Evolutionary conservation across 495 filamentous ascomycete species (phyloP), one percentile per base, ranked within the genome.

Genomic region (Neurospora sp.): DNA sequence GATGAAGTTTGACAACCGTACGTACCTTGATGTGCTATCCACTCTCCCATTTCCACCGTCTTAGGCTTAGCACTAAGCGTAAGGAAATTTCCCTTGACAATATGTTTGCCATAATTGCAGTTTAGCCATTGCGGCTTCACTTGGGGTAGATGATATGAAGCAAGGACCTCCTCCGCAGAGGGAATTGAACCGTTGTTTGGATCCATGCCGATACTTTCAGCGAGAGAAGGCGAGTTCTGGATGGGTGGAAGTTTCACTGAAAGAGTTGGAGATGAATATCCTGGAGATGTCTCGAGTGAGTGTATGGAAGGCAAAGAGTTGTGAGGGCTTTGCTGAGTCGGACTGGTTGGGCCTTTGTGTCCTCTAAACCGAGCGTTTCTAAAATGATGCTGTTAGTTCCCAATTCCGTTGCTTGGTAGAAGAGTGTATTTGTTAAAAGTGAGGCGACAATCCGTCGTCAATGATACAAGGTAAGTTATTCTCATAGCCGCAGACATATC

Each of bases 71-170:
- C 93, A 77, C 93, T 95, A 69, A 98, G 82, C 34, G 94, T 97
- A 90, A 96, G 91, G 80, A 97, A 97, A 83, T 97, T 98, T 43
- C 94, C 94, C 83, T 93, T 96, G 77, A 97, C 94, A 75, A 96
- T 95, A 76, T 97, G 88, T 76, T 90, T 91, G 70, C 91, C 90
- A 80, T 94, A 93, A 78, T 92, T 89, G 75, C 93, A 89, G 76
- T 93, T 81, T 43, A 83, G 80, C 82, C 82, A 83, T 21, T 82
- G 71, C 4, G 82, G 82, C 71, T 82, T 81, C n/a, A 77, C 74
- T 6, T 76, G 71, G 4, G 82, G 91, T 11, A 89, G 81, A 73
- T 87, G 86, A 74, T 89, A 89, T 8, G 81, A 79, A 69, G 82
- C 81, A 69, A 87, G 80, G 15, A 85, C 75, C 54, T 87, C 90